phyloP scores from a whole-genome alignment of 805 yeast species.

The Saturnispora besseyi region DNA sequence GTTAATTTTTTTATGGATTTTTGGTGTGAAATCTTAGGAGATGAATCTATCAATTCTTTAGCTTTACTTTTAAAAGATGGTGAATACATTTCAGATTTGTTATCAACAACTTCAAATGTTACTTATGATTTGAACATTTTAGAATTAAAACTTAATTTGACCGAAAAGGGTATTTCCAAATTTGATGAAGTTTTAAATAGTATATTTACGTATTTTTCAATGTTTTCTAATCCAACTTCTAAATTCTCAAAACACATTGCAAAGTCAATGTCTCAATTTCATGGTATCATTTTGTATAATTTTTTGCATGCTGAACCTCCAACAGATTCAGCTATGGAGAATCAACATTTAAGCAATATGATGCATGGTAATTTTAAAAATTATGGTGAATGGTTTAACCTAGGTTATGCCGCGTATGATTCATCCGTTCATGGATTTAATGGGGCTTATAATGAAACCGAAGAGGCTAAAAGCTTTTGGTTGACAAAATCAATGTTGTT shows the following conservation, averaged over 20 bases:
- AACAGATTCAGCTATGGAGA: slow-evolving; percentile 39
- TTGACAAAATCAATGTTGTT: slow-evolving; percentile 30
- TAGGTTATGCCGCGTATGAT: slow-evolving; percentile 31
- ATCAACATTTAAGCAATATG: slow-evolving; percentile 31
- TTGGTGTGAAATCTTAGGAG: slow-evolving; percentile 57
- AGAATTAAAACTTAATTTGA: slow-evolving; percentile 41
- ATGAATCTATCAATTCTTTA: slow-evolving; percentile 47
- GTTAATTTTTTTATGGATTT: slow-evolving; percentile 27
- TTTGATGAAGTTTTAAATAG: slow-evolving; percentile 27
- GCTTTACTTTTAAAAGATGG: slow-evolving; percentile 30
- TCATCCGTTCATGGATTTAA: slow-evolving; percentile 11
- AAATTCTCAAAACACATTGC: slow-evolving; percentile 26
- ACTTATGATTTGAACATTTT: slow-evolving; percentile 23
- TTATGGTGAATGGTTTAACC: slow-evolving; percentile 34
- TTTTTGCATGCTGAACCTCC: slow-evolving; percentile 34
- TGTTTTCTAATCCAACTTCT: slow-evolving; percentile 9
- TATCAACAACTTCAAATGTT: slow-evolving; percentile 28
- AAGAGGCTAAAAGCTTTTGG: slow-evolving; percentile 36
- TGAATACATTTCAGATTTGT: slow-evolving; percentile 31
- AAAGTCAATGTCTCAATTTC: slow-evolving; percentile 37
- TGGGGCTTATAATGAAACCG: slow-evolving; percentile 28
- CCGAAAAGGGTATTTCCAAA: slow-evolving; percentile 36
- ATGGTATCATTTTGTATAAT: slow-evolving; percentile 37
- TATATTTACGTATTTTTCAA: slow-evolving; percentile 28
- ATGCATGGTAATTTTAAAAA: slow-evolving; percentile 31